These are phyloP conservation scores for Oenanthe sinensis DNA, from an alignment of 129 eudicot genomes.

Conservation along the genomic window DNA sequence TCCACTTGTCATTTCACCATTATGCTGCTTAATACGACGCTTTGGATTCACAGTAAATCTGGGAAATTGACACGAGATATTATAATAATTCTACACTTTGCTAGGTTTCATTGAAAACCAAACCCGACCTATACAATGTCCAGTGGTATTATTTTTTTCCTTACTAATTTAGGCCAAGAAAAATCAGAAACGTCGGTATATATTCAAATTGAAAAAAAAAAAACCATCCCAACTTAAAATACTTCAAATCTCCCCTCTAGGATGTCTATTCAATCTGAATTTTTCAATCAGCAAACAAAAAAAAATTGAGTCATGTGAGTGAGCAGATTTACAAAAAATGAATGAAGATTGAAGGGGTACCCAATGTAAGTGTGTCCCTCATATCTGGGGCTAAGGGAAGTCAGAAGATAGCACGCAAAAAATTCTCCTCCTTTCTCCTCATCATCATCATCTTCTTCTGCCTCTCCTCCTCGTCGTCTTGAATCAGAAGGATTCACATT, in stretches of 20 bases:
- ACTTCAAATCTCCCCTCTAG: no score
- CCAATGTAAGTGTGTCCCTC: conserved; percentile 94
- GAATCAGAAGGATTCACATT: background rate
- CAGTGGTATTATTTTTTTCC: no score
- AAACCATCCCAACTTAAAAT: no score
- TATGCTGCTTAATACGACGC: conserved; percentile 80
- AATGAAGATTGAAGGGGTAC: conserved; percentile 14
- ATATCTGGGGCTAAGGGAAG: conserved; percentile 64
- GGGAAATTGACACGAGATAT: background rate
- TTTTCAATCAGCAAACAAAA: no score
- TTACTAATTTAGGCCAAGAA: background rate
- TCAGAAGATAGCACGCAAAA: conserved; percentile 65
- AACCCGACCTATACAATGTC: no score
- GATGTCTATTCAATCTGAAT: no score
- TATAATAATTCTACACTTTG: background rate
- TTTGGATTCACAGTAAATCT: conserved; percentile 83
- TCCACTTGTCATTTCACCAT: conserved; percentile 76
- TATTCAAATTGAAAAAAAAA: no score
- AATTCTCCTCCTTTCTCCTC: conserved; percentile 32
- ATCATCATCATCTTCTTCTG: conserved; percentile 15
- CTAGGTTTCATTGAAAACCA: background rate
- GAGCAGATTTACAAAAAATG: no score
- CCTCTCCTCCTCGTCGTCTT: background rate
- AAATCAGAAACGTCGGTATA: no score
- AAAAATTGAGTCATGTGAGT: no score